Conservation (phyloP, 306 rosid species). For the Malus sylvestris region DNA sequence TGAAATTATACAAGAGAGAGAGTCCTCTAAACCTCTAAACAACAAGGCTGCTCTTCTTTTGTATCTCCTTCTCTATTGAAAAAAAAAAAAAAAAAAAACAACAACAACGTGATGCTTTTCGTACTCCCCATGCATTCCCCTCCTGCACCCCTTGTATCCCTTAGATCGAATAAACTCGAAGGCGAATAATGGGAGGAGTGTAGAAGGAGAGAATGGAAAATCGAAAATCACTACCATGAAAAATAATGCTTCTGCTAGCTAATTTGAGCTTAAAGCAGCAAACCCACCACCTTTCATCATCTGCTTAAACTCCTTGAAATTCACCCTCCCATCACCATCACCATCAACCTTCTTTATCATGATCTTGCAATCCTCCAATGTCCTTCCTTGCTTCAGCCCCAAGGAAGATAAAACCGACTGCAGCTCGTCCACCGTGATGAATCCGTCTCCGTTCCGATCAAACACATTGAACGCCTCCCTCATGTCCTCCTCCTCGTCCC, state of each 20-base stretch:
- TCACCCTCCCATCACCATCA: slow-evolving; percentile 36
- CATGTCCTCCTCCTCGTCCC: slow-evolving; percentile 29
- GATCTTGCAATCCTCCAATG: slow-evolving; percentile 26
- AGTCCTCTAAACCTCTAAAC: neutral
- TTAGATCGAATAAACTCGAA: neutral
- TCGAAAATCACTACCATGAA: neutral
- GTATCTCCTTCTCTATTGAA: neutral
- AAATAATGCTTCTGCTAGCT: neutral
- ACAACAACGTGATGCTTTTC: neutral
- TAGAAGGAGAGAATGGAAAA: neutral
- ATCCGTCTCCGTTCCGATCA: slow-evolving; percentile 32
- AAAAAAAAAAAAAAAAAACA: too few species aligned
- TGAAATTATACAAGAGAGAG: neutral
- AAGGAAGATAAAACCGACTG: slow-evolving; percentile 29
- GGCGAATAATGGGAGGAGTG: neutral
- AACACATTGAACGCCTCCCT: slow-evolving; percentile 36
- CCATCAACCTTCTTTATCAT: slow-evolving; percentile 36
- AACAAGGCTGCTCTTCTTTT: neutral
- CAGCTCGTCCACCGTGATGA: slow-evolving; percentile 32
- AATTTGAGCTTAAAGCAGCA: slow-evolving; percentile 25
- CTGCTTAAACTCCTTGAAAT: slow-evolving; percentile 32
- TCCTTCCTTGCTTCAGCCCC: slow-evolving; percentile 34
- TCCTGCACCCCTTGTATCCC: neutral
- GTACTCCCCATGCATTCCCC: neutral
- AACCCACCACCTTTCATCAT: slow-evolving; percentile 38